phyloP scores from a whole-genome alignment of 2,329 filamentous ascomycete species.

The Trichoderma sp. region DNA sequence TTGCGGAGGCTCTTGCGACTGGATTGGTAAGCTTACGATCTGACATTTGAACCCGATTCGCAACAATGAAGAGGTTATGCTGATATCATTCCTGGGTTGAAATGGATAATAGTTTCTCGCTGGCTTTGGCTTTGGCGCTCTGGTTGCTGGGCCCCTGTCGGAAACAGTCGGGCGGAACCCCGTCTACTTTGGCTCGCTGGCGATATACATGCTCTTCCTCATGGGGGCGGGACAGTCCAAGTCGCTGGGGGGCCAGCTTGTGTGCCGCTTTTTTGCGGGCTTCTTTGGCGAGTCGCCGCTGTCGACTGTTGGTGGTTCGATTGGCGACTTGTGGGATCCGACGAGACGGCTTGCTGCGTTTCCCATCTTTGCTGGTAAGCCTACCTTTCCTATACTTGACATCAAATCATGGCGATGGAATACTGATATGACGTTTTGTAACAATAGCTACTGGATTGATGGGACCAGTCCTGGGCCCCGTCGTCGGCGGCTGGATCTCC shows the following conservation, averaged over 20 bases:
- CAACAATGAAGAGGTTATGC: no score
- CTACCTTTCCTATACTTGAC: no score
- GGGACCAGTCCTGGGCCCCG: not conserved
- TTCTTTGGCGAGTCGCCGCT: slow-evolving; percentile 22
- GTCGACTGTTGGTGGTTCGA: slow-evolving; percentile 15
- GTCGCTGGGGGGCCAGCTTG: not conserved
- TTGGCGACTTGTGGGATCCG: slow-evolving; percentile 15
- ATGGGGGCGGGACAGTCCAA: slow-evolving; percentile 3
- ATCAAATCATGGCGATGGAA: no score
- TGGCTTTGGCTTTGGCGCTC: slow-evolving; percentile 20
- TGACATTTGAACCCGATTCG: no score
- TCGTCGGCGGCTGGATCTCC: slow-evolving; percentile 19
- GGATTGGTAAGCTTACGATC: not conserved
- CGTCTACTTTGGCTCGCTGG: slow-evolving; percentile 17
- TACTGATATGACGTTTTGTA: not conserved
- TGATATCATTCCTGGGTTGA: not conserved
- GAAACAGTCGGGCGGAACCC: slow-evolving; percentile 13
- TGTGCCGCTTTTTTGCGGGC: slow-evolving; percentile 23
- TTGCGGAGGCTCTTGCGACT: slow-evolving; percentile 17
- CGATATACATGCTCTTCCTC: slow-evolving; percentile 19
- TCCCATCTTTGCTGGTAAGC: slow-evolving; percentile 18
- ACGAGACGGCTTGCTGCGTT: slow-evolving; percentile 16
- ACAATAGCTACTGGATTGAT: slow-evolving; percentile 7
- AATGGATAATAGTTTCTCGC: slow-evolving; percentile 3
- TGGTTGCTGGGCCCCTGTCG: slow-evolving; percentile 12